Base-by-base conservation (phyloP, 306 rosid genomes). In the Comarum palustre region DNA sequence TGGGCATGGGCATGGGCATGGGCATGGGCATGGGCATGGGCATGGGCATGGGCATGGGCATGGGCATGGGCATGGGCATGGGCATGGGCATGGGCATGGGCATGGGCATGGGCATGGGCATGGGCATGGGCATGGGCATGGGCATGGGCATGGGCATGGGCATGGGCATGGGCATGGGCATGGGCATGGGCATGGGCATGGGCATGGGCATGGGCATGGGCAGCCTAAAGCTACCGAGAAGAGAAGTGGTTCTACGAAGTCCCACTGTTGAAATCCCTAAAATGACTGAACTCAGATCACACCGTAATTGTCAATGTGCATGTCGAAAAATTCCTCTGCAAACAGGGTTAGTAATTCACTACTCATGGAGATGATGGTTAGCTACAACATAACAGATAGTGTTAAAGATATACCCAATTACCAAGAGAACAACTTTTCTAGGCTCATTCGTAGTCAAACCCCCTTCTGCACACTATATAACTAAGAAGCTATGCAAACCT, bases 321-420 rank as follows among this genome's bases (percentile, higher is more conserved):
- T 1, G 11, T 57, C 15, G 32, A 59, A 20, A 39, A 6, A 59
- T 14, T 59, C 67, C 67, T 62, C 67, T 62, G 67, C 67, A 62
- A 7, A 62, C 45, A 62, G 45, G 67, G 67, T 62, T 34, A 62
- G 67, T 62, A 61, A 61, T 16, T 62, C 27, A 19, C 67, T 16
- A 62, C 4, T 17, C 13, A 34, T 3, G 42, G 67, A 32, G 67
- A 61, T 17, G 67, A 34, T 16, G 25, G 67, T 61, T 34, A 61
- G 67, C 45, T 16, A 61, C 67, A 61, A 34, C 24, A 61, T 61
- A 61, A 34, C 17, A 24, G 42, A 32, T 60, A 61, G 42, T 2
- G 24, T 32, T 16, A 31, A 31, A 16, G 9, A 54, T 25, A 27
- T 58, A 58, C 63, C 36, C 34, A 57, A 57, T 14, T 27, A 58